These are phyloP conservation scores for Ensete glaucum DNA, from an alignment of 176 grass and related monocot species.

Conservation along the genomic window DNA sequence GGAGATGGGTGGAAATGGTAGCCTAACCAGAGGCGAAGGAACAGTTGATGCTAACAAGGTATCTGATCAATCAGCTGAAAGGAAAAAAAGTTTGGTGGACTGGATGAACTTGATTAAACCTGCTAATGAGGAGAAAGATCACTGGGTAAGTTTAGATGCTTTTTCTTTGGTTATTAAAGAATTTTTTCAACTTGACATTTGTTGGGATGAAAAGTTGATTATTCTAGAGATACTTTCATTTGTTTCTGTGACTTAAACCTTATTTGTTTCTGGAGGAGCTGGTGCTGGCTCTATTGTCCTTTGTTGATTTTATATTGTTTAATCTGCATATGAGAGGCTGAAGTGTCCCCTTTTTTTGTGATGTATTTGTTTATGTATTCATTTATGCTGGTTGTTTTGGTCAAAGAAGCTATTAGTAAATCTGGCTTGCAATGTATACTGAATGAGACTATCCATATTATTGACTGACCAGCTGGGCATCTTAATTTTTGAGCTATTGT, in stretches of 20 bases:
- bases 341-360: background rate
- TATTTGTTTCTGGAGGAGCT: too few relatives aligned
- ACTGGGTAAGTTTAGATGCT: slow-evolving; percentile 60
- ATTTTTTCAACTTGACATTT: background rate
- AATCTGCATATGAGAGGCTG: background rate
- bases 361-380: too few relatives aligned
- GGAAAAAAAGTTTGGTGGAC: slow-evolving; percentile 67
- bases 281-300: background rate
- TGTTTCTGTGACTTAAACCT: too few relatives aligned
- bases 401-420: too few relatives aligned
- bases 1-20: slow-evolving; percentile 65
- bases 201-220: background rate
- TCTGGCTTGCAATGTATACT: too few relatives aligned
- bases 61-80: slow-evolving; percentile 61
- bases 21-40: slow-evolving; percentile 47
- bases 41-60: slow-evolving; percentile 47
- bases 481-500: background rate
- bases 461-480: background rate
- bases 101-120: slow-evolving; percentile 94
- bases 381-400: too few relatives aligned
- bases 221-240: too few relatives aligned
- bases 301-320: background rate
- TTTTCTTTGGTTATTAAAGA: background rate
- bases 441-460: too few relatives aligned
- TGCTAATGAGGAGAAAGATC: slow-evolving; percentile 89